Conservation (phyloP, 2,329 filamentous ascomycete genomes). For the Cordyceps farinosa region DNA sequence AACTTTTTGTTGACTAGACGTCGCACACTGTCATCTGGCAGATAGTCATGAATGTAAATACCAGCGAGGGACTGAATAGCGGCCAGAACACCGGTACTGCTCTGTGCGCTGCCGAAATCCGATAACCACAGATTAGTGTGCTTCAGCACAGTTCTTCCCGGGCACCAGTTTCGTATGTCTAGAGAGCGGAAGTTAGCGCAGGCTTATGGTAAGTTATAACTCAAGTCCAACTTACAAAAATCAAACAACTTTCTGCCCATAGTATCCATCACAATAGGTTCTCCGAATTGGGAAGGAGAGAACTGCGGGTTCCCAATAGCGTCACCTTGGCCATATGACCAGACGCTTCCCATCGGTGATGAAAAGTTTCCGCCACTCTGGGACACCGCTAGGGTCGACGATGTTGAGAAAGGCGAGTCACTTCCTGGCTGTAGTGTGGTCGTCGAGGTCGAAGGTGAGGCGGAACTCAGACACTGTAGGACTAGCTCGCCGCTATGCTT, state of each 20-base stretch:
- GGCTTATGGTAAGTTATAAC: background rate
- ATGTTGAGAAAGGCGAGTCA: background rate
- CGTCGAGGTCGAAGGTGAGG: background rate
- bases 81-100: conserved; percentile 31
- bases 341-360: background rate
- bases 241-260: conserved; percentile 15
- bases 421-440: background rate
- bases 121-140: conserved; percentile 39
- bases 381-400: background rate
- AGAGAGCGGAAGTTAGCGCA: conserved; percentile 10
- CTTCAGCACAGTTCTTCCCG: conserved; percentile 36
- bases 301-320: background rate
- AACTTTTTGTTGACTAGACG: conserved; percentile 34
- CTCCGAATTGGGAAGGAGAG: conserved; percentile 13
- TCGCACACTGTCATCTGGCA: conserved; percentile 31
- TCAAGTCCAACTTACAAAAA: background rate
- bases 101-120: conserved; percentile 39
- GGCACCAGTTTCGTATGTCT: conserved; percentile 41
- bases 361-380: background rate
- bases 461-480: background rate
- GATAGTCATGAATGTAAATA: conserved; percentile 40
- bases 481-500: background rate
- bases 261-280: background rate
- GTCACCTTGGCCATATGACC: background rate
- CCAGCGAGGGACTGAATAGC: conserved; percentile 41